These are phyloP conservation scores for Myrica gale DNA, from an alignment of 306 rosid species.

Conservation along the genomic window DNA sequence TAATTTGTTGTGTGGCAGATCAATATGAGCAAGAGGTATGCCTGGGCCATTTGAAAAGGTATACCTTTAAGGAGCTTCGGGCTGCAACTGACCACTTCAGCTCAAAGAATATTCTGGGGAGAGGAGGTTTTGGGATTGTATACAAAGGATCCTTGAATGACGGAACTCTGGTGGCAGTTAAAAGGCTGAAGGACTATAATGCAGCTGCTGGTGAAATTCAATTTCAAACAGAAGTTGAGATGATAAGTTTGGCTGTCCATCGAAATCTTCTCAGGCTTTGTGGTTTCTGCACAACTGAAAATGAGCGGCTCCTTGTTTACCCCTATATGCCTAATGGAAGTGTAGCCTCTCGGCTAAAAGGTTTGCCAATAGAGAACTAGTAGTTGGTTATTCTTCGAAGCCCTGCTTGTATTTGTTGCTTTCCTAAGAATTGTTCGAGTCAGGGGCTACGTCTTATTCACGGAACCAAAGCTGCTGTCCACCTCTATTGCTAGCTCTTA, in stretches of 20 bases:
- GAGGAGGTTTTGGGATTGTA: constrained; percentile 98
- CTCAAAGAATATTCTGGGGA: constrained; percentile 89
- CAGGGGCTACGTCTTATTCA: not conserved
- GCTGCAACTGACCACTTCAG: constrained; percentile 93
- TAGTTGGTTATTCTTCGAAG: not conserved
- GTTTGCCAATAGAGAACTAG: constrained; percentile 41
- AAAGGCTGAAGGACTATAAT: constrained; percentile 89
- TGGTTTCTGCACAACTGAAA: constrained; percentile 92
- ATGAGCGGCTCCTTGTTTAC: constrained; percentile 92
- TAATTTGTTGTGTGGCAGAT: constrained; percentile 46
- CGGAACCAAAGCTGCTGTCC: not conserved
- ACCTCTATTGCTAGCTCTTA: not conserved
- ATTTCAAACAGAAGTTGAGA: constrained; percentile 98
- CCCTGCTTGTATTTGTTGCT: not conserved
- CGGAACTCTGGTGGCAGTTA: constrained; percentile 86
- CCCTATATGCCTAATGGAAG: constrained; percentile 97
- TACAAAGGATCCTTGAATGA: constrained; percentile 82
- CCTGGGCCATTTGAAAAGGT: constrained; percentile 89
- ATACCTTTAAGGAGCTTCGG: constrained; percentile 87
- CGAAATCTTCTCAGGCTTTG: constrained; percentile 87
- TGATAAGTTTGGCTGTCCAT: constrained; percentile 94
- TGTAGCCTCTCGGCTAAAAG: constrained; percentile 89
- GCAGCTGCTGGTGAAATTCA: constrained; percentile 95
- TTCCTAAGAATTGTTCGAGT: not conserved
- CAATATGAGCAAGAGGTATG: constrained; percentile 97